Percentiles rank a stretch among this genome's conserved stretches.
phyloP scores from a whole-genome alignment of 169 alveolate genomes.

The Hammondia hammondi region DNA sequence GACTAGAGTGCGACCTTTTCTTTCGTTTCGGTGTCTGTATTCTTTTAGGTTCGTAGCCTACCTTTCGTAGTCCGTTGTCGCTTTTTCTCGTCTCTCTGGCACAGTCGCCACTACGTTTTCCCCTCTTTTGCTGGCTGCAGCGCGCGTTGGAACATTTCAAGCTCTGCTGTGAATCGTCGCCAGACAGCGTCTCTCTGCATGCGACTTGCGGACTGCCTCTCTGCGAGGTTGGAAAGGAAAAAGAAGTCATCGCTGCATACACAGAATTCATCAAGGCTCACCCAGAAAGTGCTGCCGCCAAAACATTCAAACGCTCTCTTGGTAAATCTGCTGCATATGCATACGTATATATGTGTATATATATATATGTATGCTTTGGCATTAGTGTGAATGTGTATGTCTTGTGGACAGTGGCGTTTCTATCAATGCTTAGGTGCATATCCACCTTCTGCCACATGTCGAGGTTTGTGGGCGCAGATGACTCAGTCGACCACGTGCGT shows the following conservation, averaged over 20 bases:
- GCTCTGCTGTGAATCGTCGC: slow-evolving; percentile 54
- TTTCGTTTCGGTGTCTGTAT: too few relatives aligned
- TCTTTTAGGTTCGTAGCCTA: not conserved
- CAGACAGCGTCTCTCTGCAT: slow-evolving; percentile 46
- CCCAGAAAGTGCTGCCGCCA: slow-evolving; percentile 49
- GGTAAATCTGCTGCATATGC: not conserved
- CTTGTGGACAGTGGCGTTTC: not conserved
- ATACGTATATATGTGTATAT: not conserved
- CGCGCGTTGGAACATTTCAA: slow-evolving; percentile 37
- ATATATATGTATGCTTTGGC: not conserved
- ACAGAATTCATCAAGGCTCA: slow-evolving; percentile 49
- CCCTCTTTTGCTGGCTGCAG: not conserved
- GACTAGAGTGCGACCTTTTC: too few relatives aligned
- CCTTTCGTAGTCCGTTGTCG: not conserved
- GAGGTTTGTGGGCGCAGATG: too few relatives aligned
- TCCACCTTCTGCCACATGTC: too few relatives aligned
- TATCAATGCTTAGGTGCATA: too few relatives aligned
- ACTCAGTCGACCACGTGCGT: too few relatives aligned
- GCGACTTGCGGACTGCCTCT: slow-evolving; percentile 52
- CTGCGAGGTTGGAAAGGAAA: slow-evolving; percentile 49
- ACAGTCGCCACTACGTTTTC: too few relatives aligned
- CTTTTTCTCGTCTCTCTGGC: not conserved
- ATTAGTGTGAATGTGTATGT: not conserved
- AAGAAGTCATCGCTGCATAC: slow-evolving; percentile 45
- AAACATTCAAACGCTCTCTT: slow-evolving; percentile 52